Conservation (phyloP, 768 basidiomycete species). For the Dacryopinax spathularia region DNA sequence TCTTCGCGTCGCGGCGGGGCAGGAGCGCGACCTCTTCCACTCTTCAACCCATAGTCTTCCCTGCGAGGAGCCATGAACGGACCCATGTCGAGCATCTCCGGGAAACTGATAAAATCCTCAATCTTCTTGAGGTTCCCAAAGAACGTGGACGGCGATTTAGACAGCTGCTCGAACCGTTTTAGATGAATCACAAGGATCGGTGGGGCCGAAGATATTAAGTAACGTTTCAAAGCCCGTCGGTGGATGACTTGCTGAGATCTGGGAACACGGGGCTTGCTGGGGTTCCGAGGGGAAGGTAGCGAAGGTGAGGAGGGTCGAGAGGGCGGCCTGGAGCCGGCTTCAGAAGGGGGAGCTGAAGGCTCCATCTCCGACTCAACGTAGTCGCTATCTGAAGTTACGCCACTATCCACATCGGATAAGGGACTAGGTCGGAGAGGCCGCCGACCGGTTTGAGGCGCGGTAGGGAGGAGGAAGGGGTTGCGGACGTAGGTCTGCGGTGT, state of each 20-base stretch:
- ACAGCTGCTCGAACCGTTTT: conserved; percentile 84
- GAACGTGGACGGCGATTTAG: conserved; percentile 36
- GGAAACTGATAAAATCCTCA: conserved; percentile 84
- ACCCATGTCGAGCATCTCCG: conserved; percentile 66
- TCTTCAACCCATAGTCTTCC: conserved; percentile 45
- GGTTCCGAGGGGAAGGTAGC: background rate
- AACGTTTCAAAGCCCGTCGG: conserved; percentile 84
- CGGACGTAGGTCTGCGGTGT: background rate
- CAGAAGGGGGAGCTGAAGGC: background rate
- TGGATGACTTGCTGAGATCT: conserved; percentile 50
- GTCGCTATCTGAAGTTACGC: background rate
- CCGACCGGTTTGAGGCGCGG: background rate
- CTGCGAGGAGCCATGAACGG: conserved; percentile 76
- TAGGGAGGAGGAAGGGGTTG: background rate
- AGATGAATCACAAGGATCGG: conserved; percentile 84
- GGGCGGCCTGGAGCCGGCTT: background rate
- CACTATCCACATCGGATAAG: background rate
- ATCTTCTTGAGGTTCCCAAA: conserved; percentile 57
- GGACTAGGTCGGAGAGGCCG: background rate
- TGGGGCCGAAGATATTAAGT: conserved; percentile 73
- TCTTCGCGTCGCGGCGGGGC: conserved; percentile 18
- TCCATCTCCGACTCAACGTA: background rate
- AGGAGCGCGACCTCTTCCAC: conserved; percentile 18
- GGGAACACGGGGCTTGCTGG: conserved; percentile 11
- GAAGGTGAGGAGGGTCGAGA: background rate